These are phyloP conservation scores for Micractinium sp. DNA, from an alignment of 139 green algal genomes.

Conservation along the genomic window DNA sequence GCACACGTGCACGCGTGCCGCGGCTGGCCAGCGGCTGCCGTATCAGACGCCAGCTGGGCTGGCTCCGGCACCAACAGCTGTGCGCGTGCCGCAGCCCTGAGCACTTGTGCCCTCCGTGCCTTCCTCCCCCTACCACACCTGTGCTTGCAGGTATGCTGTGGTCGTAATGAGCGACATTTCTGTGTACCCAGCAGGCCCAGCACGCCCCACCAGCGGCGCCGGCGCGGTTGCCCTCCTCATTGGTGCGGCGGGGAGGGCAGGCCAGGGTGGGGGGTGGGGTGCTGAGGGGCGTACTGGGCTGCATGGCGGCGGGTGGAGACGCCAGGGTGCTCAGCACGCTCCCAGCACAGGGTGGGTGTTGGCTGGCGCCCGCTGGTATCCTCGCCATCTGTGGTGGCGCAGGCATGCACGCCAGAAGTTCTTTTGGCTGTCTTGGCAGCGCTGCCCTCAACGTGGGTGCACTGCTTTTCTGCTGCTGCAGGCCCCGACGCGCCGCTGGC, in stretches of 20 bases:
- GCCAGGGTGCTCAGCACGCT: background rate
- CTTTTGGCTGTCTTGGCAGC: too few species aligned
- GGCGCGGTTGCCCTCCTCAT: conserved; percentile 89
- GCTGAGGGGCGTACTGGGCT: too few species aligned
- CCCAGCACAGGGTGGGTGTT: background rate
- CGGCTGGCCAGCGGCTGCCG: background rate
- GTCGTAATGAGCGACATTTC: conserved; percentile 85
- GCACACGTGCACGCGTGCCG: background rate
- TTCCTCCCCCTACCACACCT: background rate
- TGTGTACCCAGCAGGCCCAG: conserved; percentile 66
- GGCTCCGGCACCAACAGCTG: too few species aligned
- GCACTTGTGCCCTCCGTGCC: background rate
- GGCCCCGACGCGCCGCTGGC: conserved; percentile 80
- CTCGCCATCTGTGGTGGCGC: too few species aligned
- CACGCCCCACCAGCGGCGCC: conserved; percentile 72
- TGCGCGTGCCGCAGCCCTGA: background rate
- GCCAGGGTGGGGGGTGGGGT: too few species aligned
- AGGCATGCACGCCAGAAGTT: background rate
- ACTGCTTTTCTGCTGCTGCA: too few species aligned
- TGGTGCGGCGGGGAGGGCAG: conserved; percentile 33
- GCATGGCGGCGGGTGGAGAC: background rate
- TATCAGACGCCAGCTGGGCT: too few species aligned
- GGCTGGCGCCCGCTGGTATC: background rate
- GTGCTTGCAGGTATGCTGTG: conserved; percentile 58
- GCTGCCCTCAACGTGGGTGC: too few species aligned